Conservation (phyloP, 2,329 filamentous ascomycete genomes). For the Fusarium napiforme region DNA sequence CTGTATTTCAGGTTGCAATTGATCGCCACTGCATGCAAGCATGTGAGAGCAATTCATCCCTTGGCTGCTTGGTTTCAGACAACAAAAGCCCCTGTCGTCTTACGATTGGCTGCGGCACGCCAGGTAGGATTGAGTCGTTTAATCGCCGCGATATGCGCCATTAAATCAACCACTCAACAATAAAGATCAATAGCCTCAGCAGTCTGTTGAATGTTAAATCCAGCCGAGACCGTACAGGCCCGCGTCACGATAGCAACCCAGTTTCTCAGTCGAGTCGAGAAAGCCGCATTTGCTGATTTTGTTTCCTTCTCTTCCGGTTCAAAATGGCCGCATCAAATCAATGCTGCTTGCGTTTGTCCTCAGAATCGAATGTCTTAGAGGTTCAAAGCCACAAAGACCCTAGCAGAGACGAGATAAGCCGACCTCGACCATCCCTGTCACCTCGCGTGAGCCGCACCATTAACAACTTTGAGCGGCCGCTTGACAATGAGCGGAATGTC, state of each 20-base stretch:
- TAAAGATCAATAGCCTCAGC: slow-evolving; percentile 1
- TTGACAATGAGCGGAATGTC: slow-evolving; percentile 3
- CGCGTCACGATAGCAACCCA: neutral
- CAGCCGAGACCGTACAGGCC: slow-evolving; percentile 1
- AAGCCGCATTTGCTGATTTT: neutral
- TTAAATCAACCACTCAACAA: slow-evolving; percentile 21
- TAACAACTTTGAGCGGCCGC: slow-evolving; percentile 3
- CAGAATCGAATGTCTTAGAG: slow-evolving; percentile 13
- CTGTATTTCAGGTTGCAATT: slow-evolving; percentile 1
- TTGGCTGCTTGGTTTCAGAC: slow-evolving; percentile 22
- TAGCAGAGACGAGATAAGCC: slow-evolving; percentile 32
- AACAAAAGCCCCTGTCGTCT: neutral
- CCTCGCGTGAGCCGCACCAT: slow-evolving; percentile 15
- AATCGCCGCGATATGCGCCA: slow-evolving; percentile 31
- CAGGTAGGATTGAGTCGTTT: slow-evolving; percentile 22
- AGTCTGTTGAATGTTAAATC: neutral
- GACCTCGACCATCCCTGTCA: slow-evolving; percentile 5
- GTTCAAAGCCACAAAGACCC: slow-evolving; percentile 31
- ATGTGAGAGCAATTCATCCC: slow-evolving; percentile 20
- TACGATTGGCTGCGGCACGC: slow-evolving; percentile 24
- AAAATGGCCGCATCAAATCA: neutral
- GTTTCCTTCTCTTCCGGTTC: neutral
- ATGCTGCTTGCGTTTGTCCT: slow-evolving; percentile 26
- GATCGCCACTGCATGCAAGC: slow-evolving; percentile 30
- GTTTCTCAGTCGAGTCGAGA: neutral